Percentiles rank a stretch among this genome's conserved stretches.
phyloP scores from a whole-genome alignment of 2,329 filamentous ascomycete species.

The Metarhizium album region DNA sequence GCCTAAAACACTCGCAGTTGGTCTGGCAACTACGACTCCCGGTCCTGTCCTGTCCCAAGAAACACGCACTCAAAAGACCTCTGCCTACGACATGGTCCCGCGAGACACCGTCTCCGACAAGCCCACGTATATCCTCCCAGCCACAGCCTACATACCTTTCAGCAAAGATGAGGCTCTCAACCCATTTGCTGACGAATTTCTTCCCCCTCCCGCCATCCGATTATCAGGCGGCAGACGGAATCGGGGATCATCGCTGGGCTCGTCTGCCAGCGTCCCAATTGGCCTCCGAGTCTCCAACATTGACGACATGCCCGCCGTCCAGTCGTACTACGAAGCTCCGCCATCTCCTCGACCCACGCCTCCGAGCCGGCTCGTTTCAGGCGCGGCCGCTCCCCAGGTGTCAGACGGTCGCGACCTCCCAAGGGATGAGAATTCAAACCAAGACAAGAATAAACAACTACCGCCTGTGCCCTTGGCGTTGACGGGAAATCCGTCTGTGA shows the following conservation, averaged over 20 bases:
- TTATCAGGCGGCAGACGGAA: conserved; percentile 27
- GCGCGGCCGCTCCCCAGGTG: background rate
- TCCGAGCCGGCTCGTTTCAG: background rate
- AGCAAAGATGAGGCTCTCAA: conserved; percentile 1
- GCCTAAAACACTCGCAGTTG: background rate
- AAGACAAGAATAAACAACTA: conserved; percentile 9
- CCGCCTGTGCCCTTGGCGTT: conserved; percentile 24
- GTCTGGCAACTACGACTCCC: background rate
- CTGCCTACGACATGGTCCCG: conserved; percentile 11
- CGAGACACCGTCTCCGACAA: conserved; percentile 9
- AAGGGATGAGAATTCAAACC: background rate
- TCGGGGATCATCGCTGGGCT: conserved; percentile 51
- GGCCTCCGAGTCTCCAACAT: conserved; percentile 56
- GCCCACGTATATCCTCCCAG: conserved; percentile 29
- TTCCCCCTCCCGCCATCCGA: conserved; percentile 35
- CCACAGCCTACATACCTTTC: conserved; percentile 6
- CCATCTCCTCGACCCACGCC: background rate
- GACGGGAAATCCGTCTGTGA: background rate
- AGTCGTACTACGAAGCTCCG: conserved; percentile 8
- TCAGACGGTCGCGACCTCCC: background rate
- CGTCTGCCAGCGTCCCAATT: conserved; percentile 61
- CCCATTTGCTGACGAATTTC: conserved; percentile 10
- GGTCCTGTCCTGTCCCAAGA: background rate
- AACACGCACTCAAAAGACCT: background rate
- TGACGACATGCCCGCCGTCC: conserved; percentile 32